Conservation (phyloP, 352 stramenopile species). For the Globisporangium cystogenes region DNA sequence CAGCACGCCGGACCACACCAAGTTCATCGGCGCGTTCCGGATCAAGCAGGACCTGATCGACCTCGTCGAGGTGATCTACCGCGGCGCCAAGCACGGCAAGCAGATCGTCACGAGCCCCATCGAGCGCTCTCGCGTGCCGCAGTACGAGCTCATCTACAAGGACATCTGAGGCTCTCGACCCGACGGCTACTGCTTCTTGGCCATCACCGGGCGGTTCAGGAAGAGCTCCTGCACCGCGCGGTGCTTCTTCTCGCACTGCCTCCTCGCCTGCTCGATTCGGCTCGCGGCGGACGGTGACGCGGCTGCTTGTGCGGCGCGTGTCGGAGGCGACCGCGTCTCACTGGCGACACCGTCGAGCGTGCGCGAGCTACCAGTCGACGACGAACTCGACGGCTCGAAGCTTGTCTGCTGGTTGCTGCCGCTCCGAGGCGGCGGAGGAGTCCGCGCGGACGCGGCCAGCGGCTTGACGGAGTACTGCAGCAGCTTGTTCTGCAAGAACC, state of each 20-base stretch:
- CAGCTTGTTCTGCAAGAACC: slow-evolving; percentile 37
- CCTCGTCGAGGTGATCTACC: slow-evolving; percentile 84
- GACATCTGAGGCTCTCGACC: slow-evolving; percentile 78
- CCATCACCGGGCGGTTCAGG: slow-evolving; percentile 29
- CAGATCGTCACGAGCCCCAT: slow-evolving; percentile 79
- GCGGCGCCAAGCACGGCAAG: slow-evolving; percentile 72
- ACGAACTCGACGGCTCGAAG: background rate
- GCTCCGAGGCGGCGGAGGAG: background rate
- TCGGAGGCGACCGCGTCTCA: background rate
- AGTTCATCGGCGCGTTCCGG: slow-evolving; percentile 83
- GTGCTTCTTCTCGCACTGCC: slow-evolving; percentile 50
- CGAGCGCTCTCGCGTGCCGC: slow-evolving; percentile 64
- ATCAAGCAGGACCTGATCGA: slow-evolving; percentile 82
- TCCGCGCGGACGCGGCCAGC: background rate
- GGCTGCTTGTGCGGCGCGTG: background rate
- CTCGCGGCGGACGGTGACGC: background rate
- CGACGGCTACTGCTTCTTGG: slow-evolving; percentile 3
- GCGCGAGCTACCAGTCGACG: background rate
- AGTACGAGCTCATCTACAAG: slow-evolving; percentile 82
- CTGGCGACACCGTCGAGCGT: slow-evolving; percentile 10
- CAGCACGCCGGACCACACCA: slow-evolving; percentile 83
- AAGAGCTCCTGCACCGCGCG: slow-evolving; percentile 58
- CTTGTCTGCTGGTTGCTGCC: slow-evolving; percentile 16
- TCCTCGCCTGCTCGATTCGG: slow-evolving; percentile 25
- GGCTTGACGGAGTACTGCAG: slow-evolving; percentile 39